Evolutionary conservation across 176 grass and related monocot genomes (phyloP), one percentile per base, ranked within the genome.

Genomic region (Oryza glaberrima): DNA sequence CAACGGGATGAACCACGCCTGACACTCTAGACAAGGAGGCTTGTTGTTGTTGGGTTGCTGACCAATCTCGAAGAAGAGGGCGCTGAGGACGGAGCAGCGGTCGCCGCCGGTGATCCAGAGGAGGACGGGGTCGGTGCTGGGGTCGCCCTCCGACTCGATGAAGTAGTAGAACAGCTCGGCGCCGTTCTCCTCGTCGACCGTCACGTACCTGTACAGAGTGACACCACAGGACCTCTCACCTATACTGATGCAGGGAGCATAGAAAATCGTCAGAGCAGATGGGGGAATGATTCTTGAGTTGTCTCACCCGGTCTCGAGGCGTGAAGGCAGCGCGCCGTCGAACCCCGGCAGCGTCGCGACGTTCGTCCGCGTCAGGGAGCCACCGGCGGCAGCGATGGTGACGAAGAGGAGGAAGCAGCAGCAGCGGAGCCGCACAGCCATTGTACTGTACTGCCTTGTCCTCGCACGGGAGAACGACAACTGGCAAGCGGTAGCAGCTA

Each of bases 91-190:
- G n/a, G 32, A n/a, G 72, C 86, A 88, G 19, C 79, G 69, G 38
- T 70, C 56, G 35, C 86, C 79, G 16, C 86, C 86, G 48, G 43
- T 81, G 46, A 88, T 45, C 86, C 86, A 88, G 52, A 83, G 36
- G 13, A 83, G 13, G 46, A 83, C 40, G 0, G 78, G 86, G 40
- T 83, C 75, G 46, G 47, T 36, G 44, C 77, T 17, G 0, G 78
- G 86, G 49, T 83, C 67, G 32, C 80, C 38, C 43, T 88, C 86
- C 63, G 86, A 88, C 54, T 77, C 61, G 17, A 88, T 48, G 34
- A 88, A 88, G 67, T 88, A 88, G 86, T 88, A 88, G 80, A 83
- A 88, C 4, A 83, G 71, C 65, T 88, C 79, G 11, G 12, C 4
- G 14, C 79, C 79, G n/a, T 83, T 76, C 52, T 72, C 72, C 45